phyloP scores from a whole-genome alignment of 2,329 filamentous ascomycete genomes.

The Phaeosphaeriaceae sp. region DNA sequence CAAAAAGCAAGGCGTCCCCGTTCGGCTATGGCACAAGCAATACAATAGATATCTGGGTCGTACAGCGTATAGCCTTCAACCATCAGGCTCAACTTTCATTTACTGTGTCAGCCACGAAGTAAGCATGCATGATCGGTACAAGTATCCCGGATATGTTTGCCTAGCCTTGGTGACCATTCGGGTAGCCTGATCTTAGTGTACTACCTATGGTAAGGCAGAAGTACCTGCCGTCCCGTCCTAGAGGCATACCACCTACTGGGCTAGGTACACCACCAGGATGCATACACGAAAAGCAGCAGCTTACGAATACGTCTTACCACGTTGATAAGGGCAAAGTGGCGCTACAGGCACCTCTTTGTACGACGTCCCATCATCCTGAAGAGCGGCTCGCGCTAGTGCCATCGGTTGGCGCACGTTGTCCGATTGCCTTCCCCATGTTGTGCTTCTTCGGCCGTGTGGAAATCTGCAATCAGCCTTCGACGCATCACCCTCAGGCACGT shows the following conservation, averaged over 20 bases:
- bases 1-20: too few relatives aligned
- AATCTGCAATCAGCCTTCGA: constrained; percentile 28
- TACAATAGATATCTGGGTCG: too few relatives aligned
- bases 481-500: constrained; percentile 27
- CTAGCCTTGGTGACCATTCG: background rate
- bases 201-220: constrained; percentile 1
- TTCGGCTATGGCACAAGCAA: background rate
- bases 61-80: constrained; percentile 1
- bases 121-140: constrained; percentile 9
- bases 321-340: background rate
- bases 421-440: constrained; percentile 14
- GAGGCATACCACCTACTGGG: too few relatives aligned
- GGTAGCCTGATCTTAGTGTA: constrained; percentile 5
- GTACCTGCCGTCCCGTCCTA: background rate
- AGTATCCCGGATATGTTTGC: constrained; percentile 2
- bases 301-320: too few relatives aligned
- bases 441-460: constrained; percentile 19
- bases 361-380: constrained; percentile 12
- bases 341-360: background rate
- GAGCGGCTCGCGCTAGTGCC: constrained; percentile 9
- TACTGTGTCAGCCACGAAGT: constrained; percentile 4
- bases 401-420: constrained; percentile 12
- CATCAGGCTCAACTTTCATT: constrained; percentile 8
- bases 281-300: too few relatives aligned
- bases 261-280: too few relatives aligned